Evolutionary conservation across 495 filamentous ascomycete species (phyloP), one percentile per base, ranked within the genome.

Genomic region (Coniosporium apollinis): DNA sequence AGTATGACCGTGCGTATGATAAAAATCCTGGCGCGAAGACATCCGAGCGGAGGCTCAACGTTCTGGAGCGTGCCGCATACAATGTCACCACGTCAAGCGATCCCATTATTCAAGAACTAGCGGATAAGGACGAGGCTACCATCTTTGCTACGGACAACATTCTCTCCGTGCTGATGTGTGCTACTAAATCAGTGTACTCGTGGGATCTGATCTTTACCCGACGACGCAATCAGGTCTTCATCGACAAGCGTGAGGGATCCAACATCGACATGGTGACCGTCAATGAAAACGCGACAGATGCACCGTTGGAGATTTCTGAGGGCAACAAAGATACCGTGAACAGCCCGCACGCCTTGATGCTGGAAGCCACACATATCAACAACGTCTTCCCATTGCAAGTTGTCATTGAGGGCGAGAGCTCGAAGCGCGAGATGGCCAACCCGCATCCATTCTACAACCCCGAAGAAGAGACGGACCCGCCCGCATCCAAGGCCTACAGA

Each of bases 341-440:
- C 67, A 82, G 80, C 40, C 89, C 89, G 10, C 61, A 65, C 30
- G 83, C 89, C 19, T 72, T 97, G 15, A 85, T 87, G 43, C 75
- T 94, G 56, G 89, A 97, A 58, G 89, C 89, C 18, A 97, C 89
- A 19, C 87, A 92, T 64, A 97, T 97, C 76, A 97, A 96, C 70
- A 86, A 96, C 69, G 92, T 94, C 64, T 96, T 97, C 51, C 78
- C 82, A 24, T 77, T 89, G 57, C 89, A 96, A 67, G 82, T 83
- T 33, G 83, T 96, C 39, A 57, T 72, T 43, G 89, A 97, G 63
- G 77, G 65, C 42, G 69, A 82, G 37, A 65, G 63, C 34, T 57
- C 68, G 49, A 92, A 87, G 65, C 65, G 82, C 44, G 67, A 81
- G 39, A 82, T 94, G 69, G 47, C 70, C 17, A 65, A 93, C 62